Base-by-base conservation (phyloP, 139 green algal genomes). In the Chlorella vulgaris region DNA sequence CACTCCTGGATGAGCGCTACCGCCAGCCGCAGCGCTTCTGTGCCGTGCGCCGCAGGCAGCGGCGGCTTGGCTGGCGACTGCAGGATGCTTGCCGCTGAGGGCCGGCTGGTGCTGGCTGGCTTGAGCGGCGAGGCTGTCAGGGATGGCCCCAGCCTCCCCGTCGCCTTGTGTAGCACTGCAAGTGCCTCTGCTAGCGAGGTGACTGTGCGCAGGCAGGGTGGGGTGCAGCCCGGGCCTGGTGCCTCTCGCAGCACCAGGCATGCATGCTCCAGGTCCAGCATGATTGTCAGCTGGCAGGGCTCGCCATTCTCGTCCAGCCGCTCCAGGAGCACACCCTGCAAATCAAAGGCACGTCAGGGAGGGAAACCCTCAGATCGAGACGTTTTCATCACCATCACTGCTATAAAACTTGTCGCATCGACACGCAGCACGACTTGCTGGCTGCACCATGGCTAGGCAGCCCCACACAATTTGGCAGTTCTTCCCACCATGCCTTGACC, bases 251-350 rank as follows among this genome's bases (percentile, higher is more conserved):
- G 76, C 76, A 83, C 81, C 29, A 86, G 62, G 67, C 73, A 78
- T 6, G 62, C 81, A 4, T 61, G 67, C 31, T 42, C 24, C 50
- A 86, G 76, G 76, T 86, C 73, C 47, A 82, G 24, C 31, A 22
- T 31, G 15, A 86, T 40, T 26, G 31, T 71, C 29, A 82, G 42
- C 40, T 36, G 26, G 21, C 26, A 31, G 26, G 33, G n/a, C 29
- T 69, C 43, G 40, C 60, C 63, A 15, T 47, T 38, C 7, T 35
- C 40, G 42, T 40, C 36, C n/a, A 61, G 58, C 7, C 65, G 65
- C 66, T 85, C 81, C 68, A 86, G 68, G 31, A 82, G 39, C 53
- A 86, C 58, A 2, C 73, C 81, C 76, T 84, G 80, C 66, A 69
- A 5, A 10, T 2, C 26, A 4, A 24, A 61, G 19, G n/a, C n/a